Evolutionary conservation across 306 rosid genomes (phyloP), one percentile per base, ranked within the genome.

Genomic region (Sophora flavescens): DNA sequence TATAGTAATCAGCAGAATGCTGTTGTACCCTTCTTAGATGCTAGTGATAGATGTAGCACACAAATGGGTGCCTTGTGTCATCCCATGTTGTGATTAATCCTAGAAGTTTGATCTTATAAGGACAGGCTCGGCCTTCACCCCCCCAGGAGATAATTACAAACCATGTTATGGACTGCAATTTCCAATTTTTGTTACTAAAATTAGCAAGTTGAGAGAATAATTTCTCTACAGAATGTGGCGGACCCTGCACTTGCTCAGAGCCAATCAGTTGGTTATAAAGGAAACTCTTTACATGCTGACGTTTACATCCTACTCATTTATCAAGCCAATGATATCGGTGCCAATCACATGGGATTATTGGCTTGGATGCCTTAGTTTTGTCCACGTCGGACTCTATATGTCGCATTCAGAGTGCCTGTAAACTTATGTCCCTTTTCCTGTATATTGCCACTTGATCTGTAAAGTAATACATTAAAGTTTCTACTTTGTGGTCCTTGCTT

Each of bases 381-480:
- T 42, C 32, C 47, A 6, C 58, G 18, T 30, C 52, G 39, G 17
- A 59, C 69, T 58, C 56, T 59, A 39, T 33, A 70, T 70, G 50
- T 68, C 50, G 60, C 56, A 13, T 50, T n/a, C 35, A 16, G 67
- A 67, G 30, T 52, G 36, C 60, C 10, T 51, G 42, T 28, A 74
- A 60, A 68, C 57, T 75, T 36, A 6, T 67, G n/a, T 51, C 41
- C n/a, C 13, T 36, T 65, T 59, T 38, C 7, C 39, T 81, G 2
- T 51, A 15, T 57, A 44, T 68, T 36, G 41, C 59, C 42, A 16
- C 45, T 45, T 61, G 16, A 44, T 45, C 73, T 15, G 26, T 41
- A 28, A 60, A 15, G 71, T 68, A 48, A 57, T 50, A 3, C 44
- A 70, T 72, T 51, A 41, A 59, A 50, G 61, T 84, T 69, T 76